phyloP scores from a whole-genome alignment of 2,329 filamentous ascomycete genomes.

The Fusarium sp. region DNA sequence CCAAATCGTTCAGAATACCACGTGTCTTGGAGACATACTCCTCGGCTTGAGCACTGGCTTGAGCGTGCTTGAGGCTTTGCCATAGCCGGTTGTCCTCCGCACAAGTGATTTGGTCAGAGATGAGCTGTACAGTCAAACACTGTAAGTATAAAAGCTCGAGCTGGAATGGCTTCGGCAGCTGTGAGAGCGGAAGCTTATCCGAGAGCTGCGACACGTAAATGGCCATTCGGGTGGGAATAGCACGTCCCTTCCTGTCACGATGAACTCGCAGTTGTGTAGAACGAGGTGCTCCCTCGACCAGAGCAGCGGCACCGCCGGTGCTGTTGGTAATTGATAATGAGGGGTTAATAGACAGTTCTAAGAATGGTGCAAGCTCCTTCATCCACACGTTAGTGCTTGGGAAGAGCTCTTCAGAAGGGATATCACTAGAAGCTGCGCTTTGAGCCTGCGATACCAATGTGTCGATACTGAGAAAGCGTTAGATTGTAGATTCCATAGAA shows the following conservation, averaged over 20 bases:
- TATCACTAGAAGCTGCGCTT: slow-evolving; percentile 46
- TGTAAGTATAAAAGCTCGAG: slow-evolving; percentile 65
- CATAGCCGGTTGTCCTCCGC: slow-evolving; percentile 60
- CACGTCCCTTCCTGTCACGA: slow-evolving; percentile 76
- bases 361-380: slow-evolving; percentile 66
- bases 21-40: slow-evolving; percentile 57
- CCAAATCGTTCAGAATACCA: slow-evolving; percentile 50
- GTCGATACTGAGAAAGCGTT: slow-evolving; percentile 55
- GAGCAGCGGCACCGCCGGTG: slow-evolving; percentile 75
- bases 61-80: slow-evolving; percentile 52
- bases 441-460: slow-evolving; percentile 63
- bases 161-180: slow-evolving; percentile 56
- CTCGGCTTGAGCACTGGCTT: slow-evolving; percentile 55
- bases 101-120: slow-evolving; percentile 64
- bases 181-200: slow-evolving; percentile 52
- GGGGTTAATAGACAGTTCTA: slow-evolving; percentile 64
- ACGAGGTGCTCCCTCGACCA: slow-evolving; percentile 58
- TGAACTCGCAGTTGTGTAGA: slow-evolving; percentile 49
- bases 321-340: slow-evolving; percentile 80
- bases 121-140: slow-evolving; percentile 62
- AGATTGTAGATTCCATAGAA: neutral
- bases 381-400: slow-evolving; percentile 75
- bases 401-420: slow-evolving; percentile 62
- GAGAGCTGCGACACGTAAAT: slow-evolving; percentile 74
- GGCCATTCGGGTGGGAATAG: slow-evolving; percentile 79